Base-by-base conservation (phyloP, 768 basidiomycete genomes). In the Suillus spraguei region DNA sequence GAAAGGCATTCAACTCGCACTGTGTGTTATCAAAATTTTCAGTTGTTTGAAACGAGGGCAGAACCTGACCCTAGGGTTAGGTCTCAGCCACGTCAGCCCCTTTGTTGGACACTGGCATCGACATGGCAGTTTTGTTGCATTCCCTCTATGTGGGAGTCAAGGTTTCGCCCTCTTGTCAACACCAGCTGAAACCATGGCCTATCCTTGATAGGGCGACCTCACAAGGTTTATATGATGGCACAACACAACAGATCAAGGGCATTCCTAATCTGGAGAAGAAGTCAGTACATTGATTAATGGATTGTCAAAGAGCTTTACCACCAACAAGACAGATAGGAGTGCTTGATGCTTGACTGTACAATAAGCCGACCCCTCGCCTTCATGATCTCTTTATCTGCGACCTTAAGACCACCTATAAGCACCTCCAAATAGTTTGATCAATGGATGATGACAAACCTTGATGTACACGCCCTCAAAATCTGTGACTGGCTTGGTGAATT, bases 261-360 rank as follows among this genome's bases (percentile, higher is more conserved):
- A 97, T 98, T 14, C 90, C 89, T 22, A 97, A 99, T 72, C 95
- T 96, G 63, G 47, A 24, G 35, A 36, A 11, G 33, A 33, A 32
- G 28, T 55, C 56, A 63, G 38, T 17, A 4, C 7, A 52, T 42
- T 59, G 52, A 38, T 7, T 55, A 42, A n/a, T 63, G 22, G 24
- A 49, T 20, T 13, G n/a, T 6, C 47, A 28, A 13, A 22, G 5
- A 28, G 16, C 11, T 16, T 11, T 59, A 93, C 92, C 95, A 86
- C 97, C 97, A 99, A 74, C 97, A 99, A 83, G 89, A 97, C 13
- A 97, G 97, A 72, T 99, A 99, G 66, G 89, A 89, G 77, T 99
- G 97, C 72, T 86, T 90, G 61, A 95, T 68, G 24, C 90, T 94
- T 3, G 90, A 88, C 71, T 96, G 93, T 9, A 92, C 91, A 65